A percentile compares a stretch with the other conserved stretches of the same genome.
Evolutionary conservation across 441 rosid species (phyloP).

Genomic region (Bruguiera hainesii): DNA sequence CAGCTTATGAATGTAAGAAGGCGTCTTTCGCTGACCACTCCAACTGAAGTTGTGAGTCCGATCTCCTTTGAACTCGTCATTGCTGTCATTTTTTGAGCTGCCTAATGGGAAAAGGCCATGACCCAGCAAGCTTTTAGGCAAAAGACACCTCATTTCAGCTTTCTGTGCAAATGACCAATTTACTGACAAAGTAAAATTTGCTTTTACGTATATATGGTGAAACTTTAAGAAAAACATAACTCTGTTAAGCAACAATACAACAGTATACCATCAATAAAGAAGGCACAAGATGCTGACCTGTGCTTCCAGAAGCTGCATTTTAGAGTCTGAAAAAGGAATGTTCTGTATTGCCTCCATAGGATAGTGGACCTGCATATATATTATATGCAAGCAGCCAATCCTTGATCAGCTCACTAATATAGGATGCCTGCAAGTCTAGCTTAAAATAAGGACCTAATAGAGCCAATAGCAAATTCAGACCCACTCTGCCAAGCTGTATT

Average conservation of each 20-base stretch:
- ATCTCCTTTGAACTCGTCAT: conserved; percentile 21
- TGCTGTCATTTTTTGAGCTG: conserved; percentile 35
- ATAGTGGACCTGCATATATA: conserved; percentile 64
- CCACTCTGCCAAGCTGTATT: background rate
- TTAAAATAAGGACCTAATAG: background rate
- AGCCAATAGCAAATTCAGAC: background rate
- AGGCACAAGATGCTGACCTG: conserved; percentile 46
- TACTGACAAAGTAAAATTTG: conserved; percentile 12
- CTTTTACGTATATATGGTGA: background rate
- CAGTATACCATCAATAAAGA: background rate
- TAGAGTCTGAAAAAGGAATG: conserved; percentile 63
- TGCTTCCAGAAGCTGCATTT: conserved; percentile 76
- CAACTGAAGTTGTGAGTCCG: conserved; percentile 63
- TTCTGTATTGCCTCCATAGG: conserved; percentile 77
- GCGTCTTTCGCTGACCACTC: conserved; percentile 81
- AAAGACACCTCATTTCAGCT: conserved; percentile 77
- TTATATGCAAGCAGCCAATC: conserved; percentile 12
- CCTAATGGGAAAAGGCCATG: conserved; percentile 55
- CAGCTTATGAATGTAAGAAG: conserved; percentile 68
- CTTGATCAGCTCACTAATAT: conserved; percentile 1
- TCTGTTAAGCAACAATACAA: background rate
- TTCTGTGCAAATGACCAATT: conserved; percentile 45
- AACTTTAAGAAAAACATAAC: background rate
- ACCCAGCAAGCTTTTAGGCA: conserved; percentile 61
- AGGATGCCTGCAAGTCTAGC: background rate